phyloP scores from a whole-genome alignment of 305 asterid genomes.

The Solanum hybrid region DNA sequence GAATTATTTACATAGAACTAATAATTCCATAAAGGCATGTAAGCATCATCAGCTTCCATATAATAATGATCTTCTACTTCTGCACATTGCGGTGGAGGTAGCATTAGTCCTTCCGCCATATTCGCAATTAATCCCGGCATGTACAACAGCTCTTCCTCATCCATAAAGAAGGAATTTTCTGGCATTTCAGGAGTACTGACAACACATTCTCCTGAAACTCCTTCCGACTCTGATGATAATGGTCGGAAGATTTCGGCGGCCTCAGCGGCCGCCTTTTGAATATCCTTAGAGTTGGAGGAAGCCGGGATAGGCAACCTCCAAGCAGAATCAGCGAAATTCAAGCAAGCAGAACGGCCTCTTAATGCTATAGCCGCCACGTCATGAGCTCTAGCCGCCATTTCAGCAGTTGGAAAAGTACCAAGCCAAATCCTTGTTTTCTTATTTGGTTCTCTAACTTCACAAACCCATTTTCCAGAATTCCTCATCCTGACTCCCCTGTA shows the following conservation, averaged over 20 bases:
- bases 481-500: constrained; percentile 52
- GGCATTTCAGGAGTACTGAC: no score
- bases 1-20: no score
- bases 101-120: constrained; percentile 69
- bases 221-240: neutral
- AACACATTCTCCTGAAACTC: neutral
- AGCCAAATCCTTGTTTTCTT: neutral
- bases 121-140: constrained; percentile 41
- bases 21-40: constrained; percentile 46
- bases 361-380: constrained; percentile 76
- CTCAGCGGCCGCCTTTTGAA: constrained; percentile 28
- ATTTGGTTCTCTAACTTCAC: neutral
- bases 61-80: neutral
- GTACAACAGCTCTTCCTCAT: constrained; percentile 12
- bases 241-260: constrained; percentile 29
- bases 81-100: constrained; percentile 35
- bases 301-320: constrained; percentile 56
- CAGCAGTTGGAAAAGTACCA: neutral
- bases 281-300: constrained; percentile 33
- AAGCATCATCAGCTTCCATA: constrained; percentile 22
- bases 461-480: constrained; percentile 59
- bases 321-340: constrained; percentile 64
- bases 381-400: constrained; percentile 43
- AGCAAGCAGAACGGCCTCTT: constrained; percentile 56
- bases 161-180: no score